A percentile compares a stretch with the other conserved stretches of the same genome.
phyloP scores from a whole-genome alignment of 257 asterid genomes.

The Thymus quinquecostatus region DNA sequence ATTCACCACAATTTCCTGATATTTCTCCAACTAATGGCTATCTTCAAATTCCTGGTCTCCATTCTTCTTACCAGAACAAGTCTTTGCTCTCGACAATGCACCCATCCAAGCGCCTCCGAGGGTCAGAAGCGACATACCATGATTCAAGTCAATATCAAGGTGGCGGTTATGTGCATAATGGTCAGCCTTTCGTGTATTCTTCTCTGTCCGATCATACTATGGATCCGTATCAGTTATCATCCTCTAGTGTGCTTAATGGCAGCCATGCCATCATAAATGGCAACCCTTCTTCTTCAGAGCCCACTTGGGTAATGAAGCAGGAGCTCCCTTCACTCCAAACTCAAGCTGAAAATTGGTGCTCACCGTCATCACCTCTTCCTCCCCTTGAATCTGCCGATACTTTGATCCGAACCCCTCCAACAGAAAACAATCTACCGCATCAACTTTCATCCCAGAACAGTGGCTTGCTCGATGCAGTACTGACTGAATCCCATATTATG shows the following conservation, averaged over 20 bases:
- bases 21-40: constrained; percentile 45
- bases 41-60: constrained; percentile 40
- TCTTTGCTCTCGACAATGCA: constrained; percentile 40
- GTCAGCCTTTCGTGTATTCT: constrained; percentile 48
- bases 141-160: constrained; percentile 41
- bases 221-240: constrained; percentile 34
- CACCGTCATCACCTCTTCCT: constrained; percentile 70
- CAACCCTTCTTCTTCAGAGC: constrained; percentile 75
- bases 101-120: constrained; percentile 60
- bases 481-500: constrained; percentile 55
- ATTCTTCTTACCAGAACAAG: constrained; percentile 41
- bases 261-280: constrained; percentile 65
- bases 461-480: constrained; percentile 71
- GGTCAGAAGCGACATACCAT: constrained; percentile 41
- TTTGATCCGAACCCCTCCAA: constrained; percentile 60
- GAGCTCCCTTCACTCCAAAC: constrained; percentile 99
- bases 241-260: constrained; percentile 43
- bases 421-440: constrained; percentile 42
- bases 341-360: constrained; percentile 63
- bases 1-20: constrained; percentile 47
- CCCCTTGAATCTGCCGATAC: constrained; percentile 62
- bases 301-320: constrained; percentile 68
- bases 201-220: constrained; percentile 43
- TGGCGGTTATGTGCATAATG: constrained; percentile 41
- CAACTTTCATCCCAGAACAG: constrained; percentile 59